A percentile compares a stretch with the other conserved stretches of the same genome.
phyloP scores from a whole-genome alignment of 2,329 filamentous ascomycete genomes.

The Epichloe typhina region DNA sequence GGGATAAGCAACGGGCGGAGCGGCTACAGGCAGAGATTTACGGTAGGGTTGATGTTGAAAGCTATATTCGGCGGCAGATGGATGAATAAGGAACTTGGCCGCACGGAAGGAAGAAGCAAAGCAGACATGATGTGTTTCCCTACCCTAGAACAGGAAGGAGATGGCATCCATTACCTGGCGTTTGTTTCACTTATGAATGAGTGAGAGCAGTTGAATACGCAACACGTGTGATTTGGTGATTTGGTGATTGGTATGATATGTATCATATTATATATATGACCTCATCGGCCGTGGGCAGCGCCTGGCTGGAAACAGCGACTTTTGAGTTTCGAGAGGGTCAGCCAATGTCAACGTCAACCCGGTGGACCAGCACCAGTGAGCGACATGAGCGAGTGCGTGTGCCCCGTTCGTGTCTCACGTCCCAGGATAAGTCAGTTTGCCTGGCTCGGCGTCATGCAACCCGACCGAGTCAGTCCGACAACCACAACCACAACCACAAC shows the following conservation, averaged over 20 bases:
- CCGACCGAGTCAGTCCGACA: not conserved
- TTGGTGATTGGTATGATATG: too few species aligned
- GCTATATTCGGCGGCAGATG: conserved; percentile 46
- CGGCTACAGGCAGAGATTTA: conserved; percentile 60
- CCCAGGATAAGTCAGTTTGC: not conserved
- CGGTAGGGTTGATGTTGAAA: conserved; percentile 59
- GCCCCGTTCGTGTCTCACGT: not conserved
- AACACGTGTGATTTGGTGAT: too few species aligned
- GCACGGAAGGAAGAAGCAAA: not conserved
- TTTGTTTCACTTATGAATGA: too few species aligned
- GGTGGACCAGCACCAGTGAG: too few species aligned
- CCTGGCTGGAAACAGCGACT: not conserved
- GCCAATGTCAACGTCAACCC: too few species aligned
- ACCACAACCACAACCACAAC: too few species aligned
- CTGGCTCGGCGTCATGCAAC: not conserved
- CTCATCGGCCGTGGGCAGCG: not conserved
- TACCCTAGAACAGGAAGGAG: too few species aligned
- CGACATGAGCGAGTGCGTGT: too few species aligned
- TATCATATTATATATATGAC: not conserved
- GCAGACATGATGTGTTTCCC: not conserved
- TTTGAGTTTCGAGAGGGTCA: not conserved
- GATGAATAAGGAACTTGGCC: conserved; percentile 3
- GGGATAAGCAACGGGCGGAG: conserved; percentile 44
- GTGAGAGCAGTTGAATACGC: too few species aligned
- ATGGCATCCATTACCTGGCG: too few species aligned